Evolutionary conservation across 2,329 filamentous ascomycete genomes (phyloP), one percentile per base, ranked within the genome.

Genomic region (Ophiostoma perfectum): DNA sequence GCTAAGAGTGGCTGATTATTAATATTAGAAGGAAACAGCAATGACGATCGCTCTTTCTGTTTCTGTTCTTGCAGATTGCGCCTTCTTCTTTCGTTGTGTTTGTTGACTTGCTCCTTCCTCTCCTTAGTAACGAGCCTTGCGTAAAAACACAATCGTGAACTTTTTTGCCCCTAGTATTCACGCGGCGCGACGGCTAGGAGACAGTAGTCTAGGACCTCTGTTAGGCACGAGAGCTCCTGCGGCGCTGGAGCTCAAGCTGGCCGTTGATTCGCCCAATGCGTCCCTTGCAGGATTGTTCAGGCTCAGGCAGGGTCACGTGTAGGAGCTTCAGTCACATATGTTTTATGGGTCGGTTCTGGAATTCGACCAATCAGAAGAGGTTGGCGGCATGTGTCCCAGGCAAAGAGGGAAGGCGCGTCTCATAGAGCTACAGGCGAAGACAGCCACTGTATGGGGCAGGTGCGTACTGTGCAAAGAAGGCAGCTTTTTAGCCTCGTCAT

Each of bases 401-500:
- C 55, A 60, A 60, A 60, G 55, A 18, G 47, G 49, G 49, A 55
- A 55, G 49, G 49, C 49, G 49, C 49, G 49, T 55, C 49, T 55
- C 49, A 55, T 55, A 16, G 55, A 64, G 42, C 64, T 42, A 38
- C 41, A 45, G 42, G 41, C 12, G 36, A 18, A 11, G 58, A 42
- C 38, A 44, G 60, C 39, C 39, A 45, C 55, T 41, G 65, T 68
- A 74, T 60, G 38, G 12, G 16, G 60, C 60, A 63, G 60, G 60
- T 18, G 60, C 60, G 39, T 18, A 63, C 39, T 38, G 60, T 63
- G 60, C 42, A 63, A 62, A 42, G 76, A 79, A 83, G 81, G 81
- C 81, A 82, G 80, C 81, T 80, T 78, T 71, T 77, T 79, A 81
- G 82, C 82, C 81, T 84, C 82, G 82, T 84, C 82, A 84, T 82